These are phyloP conservation scores for Melastoma malabathricum DNA, from an alignment of 345 rosid genomes.

Conservation along the genomic window DNA sequence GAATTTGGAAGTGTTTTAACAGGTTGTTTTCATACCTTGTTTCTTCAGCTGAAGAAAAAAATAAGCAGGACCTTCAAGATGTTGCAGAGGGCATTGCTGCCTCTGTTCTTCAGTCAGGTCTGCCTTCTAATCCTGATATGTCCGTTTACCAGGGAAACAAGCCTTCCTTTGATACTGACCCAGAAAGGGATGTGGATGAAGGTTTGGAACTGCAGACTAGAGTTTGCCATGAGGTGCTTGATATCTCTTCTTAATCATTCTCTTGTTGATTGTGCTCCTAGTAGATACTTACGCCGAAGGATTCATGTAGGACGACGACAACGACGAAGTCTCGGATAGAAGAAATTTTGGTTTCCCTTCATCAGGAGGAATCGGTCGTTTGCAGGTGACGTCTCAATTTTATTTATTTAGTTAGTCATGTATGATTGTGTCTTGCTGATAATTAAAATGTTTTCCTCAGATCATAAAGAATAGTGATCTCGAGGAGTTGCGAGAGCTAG, in stretches of 20 bases:
- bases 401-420: conserved; percentile 4
- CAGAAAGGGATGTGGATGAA: conserved; percentile 14
- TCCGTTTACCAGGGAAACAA: conserved; percentile 12
- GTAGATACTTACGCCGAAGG: not conserved
- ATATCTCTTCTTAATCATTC: not conserved
- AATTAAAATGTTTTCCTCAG: conserved; percentile 16
- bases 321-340: conserved; percentile 29
- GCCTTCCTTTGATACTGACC: conserved; percentile 15
- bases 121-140: conserved; percentile 19
- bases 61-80: conserved; percentile 50
- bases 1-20: conserved; percentile 3
- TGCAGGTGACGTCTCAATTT: conserved; percentile 34
- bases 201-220: conserved; percentile 23
- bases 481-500: conserved; percentile 45
- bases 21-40: not conserved
- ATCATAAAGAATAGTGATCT: conserved; percentile 42
- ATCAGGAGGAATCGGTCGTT: conserved; percentile 36
- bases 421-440: not conserved
- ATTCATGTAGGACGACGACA: conserved; percentile 25
- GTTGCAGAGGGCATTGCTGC: conserved; percentile 58
- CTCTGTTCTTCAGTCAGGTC: conserved; percentile 28
- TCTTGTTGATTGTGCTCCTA: too few relatives aligned
- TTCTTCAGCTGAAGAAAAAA: conserved; percentile 36
- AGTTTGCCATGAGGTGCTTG: conserved; percentile 38
- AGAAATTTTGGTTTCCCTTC: conserved; percentile 31